These are phyloP conservation scores for Aspergillus nomiae DNA, from an alignment of 2,329 filamentous ascomycete species.

Conservation along the genomic window DNA sequence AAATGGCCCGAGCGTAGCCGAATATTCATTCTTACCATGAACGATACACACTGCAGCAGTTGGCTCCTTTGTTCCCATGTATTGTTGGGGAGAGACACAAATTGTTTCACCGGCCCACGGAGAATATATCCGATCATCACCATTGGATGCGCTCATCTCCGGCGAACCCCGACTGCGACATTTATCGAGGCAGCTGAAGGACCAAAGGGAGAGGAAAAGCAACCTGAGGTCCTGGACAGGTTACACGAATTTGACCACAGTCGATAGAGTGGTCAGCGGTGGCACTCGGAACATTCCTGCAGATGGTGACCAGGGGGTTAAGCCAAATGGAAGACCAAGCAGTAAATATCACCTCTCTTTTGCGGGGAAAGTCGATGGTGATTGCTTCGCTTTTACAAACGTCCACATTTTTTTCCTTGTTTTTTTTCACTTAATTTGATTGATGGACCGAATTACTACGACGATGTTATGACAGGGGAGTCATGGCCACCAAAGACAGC, in stretches of 20 bases:
- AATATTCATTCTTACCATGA: background rate
- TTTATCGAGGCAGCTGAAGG: background rate
- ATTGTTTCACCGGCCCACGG: background rate
- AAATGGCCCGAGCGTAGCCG: background rate
- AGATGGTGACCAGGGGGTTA: background rate
- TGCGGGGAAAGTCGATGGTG: conserved; percentile 21
- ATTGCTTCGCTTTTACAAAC: background rate
- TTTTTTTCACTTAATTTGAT: background rate
- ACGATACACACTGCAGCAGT: background rate
- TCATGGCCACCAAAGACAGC: background rate
- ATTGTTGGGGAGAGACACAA: background rate
- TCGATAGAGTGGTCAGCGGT: too few relatives aligned
- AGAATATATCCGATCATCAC: background rate
- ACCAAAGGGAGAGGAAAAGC: background rate
- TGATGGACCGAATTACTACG: background rate
- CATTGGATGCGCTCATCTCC: background rate
- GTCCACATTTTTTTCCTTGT: background rate
- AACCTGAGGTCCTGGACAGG: background rate
- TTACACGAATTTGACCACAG: background rate
- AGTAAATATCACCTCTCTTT: conserved; percentile 12
- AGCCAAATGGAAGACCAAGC: conserved; percentile 1
- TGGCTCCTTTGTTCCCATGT: background rate
- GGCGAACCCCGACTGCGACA: background rate
- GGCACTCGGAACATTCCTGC: background rate
- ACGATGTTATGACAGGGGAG: background rate